Evolutionary conservation across 192 early-diverging fungal species (phyloP).

Genomic region (Mortierella claussenii): DNA sequence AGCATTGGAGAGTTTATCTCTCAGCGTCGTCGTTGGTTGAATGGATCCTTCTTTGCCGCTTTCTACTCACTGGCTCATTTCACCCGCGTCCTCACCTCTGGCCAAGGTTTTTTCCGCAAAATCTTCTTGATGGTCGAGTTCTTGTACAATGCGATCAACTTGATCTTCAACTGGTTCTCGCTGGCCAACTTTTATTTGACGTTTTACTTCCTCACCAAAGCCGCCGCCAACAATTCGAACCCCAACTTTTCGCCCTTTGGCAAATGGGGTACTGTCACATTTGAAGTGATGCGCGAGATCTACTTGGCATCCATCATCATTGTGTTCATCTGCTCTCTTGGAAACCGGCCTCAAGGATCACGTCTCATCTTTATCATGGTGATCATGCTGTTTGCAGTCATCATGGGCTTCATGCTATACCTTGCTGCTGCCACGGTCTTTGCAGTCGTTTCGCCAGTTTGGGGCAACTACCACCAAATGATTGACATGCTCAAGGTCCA

Average conservation of each 20-base stretch:
- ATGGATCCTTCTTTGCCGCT: constrained; percentile 93
- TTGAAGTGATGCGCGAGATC: constrained; percentile 74
- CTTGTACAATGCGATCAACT: constrained; percentile 82
- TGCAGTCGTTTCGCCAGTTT: constrained; percentile 4
- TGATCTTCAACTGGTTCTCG: constrained; percentile 92
- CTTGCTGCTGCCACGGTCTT: constrained; percentile 67
- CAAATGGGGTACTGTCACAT: constrained; percentile 67
- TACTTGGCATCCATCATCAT: constrained; percentile 84
- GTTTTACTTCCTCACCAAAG: constrained; percentile 76
- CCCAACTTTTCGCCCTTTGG: constrained; percentile 61
- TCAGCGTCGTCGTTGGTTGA: constrained; percentile 93
- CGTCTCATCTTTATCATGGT: constrained; percentile 74
- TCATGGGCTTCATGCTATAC: constrained; percentile 89
- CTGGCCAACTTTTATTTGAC: constrained; percentile 88
- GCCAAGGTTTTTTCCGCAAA: constrained; percentile 79
- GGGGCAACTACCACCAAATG: constrained; percentile 45
- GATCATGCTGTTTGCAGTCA: constrained; percentile 79
- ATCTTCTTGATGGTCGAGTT: constrained; percentile 79
- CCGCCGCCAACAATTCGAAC: constrained; percentile 55
- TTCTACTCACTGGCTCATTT: constrained; percentile 85
- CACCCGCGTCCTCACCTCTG: constrained; percentile 75
- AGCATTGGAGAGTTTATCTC: constrained; percentile 87
- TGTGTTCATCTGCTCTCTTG: constrained; percentile 87
- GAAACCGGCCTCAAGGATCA: constrained; percentile 93
- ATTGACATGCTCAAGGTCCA: constrained; percentile 50